Conservation (phyloP, 176 grass and related monocot species). For the Hyparrhenia diplandra region DNA sequence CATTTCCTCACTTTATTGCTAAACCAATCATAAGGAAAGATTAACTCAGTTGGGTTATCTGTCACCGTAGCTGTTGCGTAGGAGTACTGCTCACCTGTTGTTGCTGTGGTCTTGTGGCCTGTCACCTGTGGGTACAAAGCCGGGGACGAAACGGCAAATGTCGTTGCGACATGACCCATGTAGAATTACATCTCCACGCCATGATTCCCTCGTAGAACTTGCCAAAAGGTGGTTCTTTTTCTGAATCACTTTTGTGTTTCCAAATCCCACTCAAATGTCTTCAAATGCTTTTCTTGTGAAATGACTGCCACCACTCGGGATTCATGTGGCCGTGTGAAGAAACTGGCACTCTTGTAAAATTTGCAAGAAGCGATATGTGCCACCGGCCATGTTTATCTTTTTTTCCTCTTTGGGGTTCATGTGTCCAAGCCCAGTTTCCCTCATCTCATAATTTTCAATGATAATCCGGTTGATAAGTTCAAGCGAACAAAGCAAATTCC, state of each 20-base stretch:
- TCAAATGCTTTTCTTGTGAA: background rate
- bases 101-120: background rate
- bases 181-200: background rate
- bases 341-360: background rate
- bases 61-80: background rate
- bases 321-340: background rate
- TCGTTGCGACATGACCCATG: conserved; percentile 4
- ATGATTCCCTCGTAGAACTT: conserved; percentile 1
- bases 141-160: background rate
- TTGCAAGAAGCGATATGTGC: background rate
- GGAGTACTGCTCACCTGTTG: background rate
- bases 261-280: background rate
- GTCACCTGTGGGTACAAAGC: background rate
- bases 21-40: background rate
- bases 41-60: background rate
- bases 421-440: too few relatives aligned
- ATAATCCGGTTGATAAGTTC: too few relatives aligned
- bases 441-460: too few relatives aligned
- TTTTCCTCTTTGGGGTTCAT: background rate
- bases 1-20: background rate
- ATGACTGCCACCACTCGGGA: background rate
- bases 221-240: background rate
- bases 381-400: too few relatives aligned
- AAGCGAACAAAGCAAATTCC: too few relatives aligned
- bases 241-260: background rate